Evolutionary conservation across 129 eudicot species (phyloP).

Genomic region (Pulicaria dysenterica): DNA sequence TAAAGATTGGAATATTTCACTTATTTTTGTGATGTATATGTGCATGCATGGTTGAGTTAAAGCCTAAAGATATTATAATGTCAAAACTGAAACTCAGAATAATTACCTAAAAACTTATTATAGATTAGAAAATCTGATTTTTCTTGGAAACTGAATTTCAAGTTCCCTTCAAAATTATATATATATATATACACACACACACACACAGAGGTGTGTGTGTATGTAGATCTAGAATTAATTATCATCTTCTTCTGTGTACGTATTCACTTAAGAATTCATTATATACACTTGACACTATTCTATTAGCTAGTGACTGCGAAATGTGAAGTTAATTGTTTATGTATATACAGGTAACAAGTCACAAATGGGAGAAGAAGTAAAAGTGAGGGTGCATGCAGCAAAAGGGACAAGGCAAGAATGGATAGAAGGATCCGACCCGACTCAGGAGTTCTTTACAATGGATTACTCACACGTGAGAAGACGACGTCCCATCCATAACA

Average conservation of each 20-base stretch:
- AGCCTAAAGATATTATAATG: neutral
- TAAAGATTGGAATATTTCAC: neutral
- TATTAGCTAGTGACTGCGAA: too few relatives aligned
- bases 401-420: slow-evolving; percentile 42
- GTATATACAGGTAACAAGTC: slow-evolving; percentile 33
- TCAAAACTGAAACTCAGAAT: neutral
- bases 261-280: too few relatives aligned
- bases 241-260: too few relatives aligned
- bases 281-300: too few relatives aligned
- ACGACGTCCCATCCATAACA: slow-evolving; percentile 74
- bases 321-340: neutral
- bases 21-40: neutral
- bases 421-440: slow-evolving; percentile 38
- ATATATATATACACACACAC: too few relatives aligned
- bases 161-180: too few relatives aligned
- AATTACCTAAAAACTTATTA: too few relatives aligned
- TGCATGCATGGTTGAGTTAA: neutral
- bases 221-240: too few relatives aligned
- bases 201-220: too few relatives aligned
- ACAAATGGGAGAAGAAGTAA: slow-evolving; percentile 35
- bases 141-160: neutral
- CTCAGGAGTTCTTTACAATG: slow-evolving; percentile 55
- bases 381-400: slow-evolving; percentile 36
- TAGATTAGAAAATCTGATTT: neutral
- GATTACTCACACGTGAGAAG: slow-evolving; percentile 61